phyloP scores from a whole-genome alignment of 257 asterid species.

The Nicotiana tabacum region DNA sequence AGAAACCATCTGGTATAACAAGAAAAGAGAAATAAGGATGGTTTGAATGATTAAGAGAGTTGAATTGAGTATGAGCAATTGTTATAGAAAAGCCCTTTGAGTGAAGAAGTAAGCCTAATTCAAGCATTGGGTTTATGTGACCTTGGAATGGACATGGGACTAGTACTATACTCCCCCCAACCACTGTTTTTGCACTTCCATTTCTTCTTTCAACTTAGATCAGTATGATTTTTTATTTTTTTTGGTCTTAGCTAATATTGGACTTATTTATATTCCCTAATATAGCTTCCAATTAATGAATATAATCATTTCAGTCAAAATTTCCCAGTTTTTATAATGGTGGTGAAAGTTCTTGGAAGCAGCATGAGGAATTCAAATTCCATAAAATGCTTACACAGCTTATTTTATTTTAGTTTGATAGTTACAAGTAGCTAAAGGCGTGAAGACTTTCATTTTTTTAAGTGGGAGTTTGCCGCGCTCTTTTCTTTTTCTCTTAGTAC shows the following conservation, averaged over 20 bases:
- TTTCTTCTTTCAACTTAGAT: background rate
- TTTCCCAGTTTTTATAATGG: background rate
- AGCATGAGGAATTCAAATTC: background rate
- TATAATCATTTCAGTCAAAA: background rate
- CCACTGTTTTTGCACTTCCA: background rate
- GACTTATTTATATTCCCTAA: background rate
- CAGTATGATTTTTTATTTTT: background rate
- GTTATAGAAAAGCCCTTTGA: slow-evolving; percentile 18
- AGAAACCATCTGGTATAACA: background rate
- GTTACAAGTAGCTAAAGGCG: background rate
- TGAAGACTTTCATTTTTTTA: background rate
- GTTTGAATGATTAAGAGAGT: slow-evolving; percentile 12
- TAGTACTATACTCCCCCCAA: slow-evolving; percentile 7
- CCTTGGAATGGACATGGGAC: slow-evolving; percentile 22
- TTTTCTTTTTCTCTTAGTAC: too few relatives aligned
- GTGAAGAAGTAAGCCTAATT: slow-evolving; percentile 15
- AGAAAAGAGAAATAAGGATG: background rate
- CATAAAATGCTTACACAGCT: background rate
- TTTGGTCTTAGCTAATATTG: background rate
- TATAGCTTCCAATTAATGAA: background rate
- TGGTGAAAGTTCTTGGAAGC: background rate
- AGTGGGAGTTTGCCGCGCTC: too few relatives aligned
- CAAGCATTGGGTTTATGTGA: slow-evolving; percentile 25
- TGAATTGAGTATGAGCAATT: slow-evolving; percentile 10
- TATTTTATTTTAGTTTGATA: background rate